These are phyloP conservation scores for Schizopora paradoxa DNA, from an alignment of 1,284 basidiomycete genomes.

Conservation along the genomic window DNA sequence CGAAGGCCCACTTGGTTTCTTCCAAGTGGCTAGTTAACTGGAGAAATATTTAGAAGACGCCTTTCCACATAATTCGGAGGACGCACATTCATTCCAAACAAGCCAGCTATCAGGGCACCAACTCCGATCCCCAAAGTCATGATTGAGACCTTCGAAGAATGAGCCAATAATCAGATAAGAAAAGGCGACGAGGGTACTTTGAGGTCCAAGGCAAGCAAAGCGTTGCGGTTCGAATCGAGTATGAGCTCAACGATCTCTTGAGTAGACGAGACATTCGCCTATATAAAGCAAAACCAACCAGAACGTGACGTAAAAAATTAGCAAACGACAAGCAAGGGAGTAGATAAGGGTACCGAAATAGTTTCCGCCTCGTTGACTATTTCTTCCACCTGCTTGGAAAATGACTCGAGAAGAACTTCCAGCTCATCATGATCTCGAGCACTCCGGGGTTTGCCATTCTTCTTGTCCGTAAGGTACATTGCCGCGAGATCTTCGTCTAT, in stretches of 20 bases:
- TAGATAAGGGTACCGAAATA: constrained; percentile 57
- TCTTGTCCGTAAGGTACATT: constrained; percentile 87
- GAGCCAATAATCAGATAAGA: constrained; percentile 3
- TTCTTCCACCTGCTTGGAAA: constrained; percentile 94
- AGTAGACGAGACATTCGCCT: constrained; percentile 92
- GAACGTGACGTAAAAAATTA: constrained; percentile 10
- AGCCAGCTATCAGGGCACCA: constrained; percentile 88
- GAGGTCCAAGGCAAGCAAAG: constrained; percentile 86
- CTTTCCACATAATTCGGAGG: constrained; percentile 15
- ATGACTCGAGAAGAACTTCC: constrained; percentile 89
- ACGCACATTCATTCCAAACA: constrained; percentile 95
- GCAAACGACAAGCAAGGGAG: neutral
- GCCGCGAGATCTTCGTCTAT: constrained; percentile 88
- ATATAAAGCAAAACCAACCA: constrained; percentile 2
- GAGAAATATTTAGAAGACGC: constrained; percentile 16
- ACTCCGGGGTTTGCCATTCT: constrained; percentile 48
- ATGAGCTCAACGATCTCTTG: constrained; percentile 98
- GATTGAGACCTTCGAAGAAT: constrained; percentile 69
- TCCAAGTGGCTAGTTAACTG: constrained; percentile 70
- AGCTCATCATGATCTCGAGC: constrained; percentile 87
- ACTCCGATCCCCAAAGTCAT: constrained; percentile 87
- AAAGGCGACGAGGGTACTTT: constrained; percentile 46
- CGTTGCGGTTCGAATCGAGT: constrained; percentile 93
- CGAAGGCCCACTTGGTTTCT: constrained; percentile 63
- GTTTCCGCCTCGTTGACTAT: constrained; percentile 90